Evolutionary conservation across 2,329 filamentous ascomycete genomes (phyloP).

Genomic region (Fusarium nanum): DNA sequence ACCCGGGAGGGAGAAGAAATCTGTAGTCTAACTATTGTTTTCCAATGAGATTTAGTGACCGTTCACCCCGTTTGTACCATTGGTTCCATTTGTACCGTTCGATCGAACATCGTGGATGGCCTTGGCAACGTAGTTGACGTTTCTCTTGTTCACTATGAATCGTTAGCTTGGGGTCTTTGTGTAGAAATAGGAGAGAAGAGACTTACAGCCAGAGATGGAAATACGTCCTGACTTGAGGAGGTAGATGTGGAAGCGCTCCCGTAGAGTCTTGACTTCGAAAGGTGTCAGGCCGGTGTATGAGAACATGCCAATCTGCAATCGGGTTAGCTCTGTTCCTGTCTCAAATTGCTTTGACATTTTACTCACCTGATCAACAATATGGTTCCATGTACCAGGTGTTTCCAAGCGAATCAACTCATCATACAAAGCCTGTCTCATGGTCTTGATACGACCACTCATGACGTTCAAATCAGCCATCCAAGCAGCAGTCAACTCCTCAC

Average conservation of each 20-base stretch:
- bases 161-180: conserved; percentile 58
- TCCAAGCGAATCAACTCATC: conserved; percentile 83
- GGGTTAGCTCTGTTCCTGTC: background rate
- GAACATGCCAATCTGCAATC: conserved; percentile 92
- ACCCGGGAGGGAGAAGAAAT: conserved; percentile 9
- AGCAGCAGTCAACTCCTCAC: conserved; percentile 80
- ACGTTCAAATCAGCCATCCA: conserved; percentile 92
- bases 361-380: conserved; percentile 80
- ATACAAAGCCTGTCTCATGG: conserved; percentile 84
- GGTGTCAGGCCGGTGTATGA: conserved; percentile 86
- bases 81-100: background rate
- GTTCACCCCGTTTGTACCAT: conserved; percentile 16
- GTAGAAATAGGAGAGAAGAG: conserved; percentile 58
- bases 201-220: conserved; percentile 39
- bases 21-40: background rate
- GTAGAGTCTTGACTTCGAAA: conserved; percentile 75
- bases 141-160: conserved; percentile 62
- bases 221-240: conserved; percentile 58
- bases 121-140: conserved; percentile 91
- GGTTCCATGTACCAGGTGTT: conserved; percentile 92
- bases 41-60: conserved; percentile 1
- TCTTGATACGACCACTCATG: conserved; percentile 94
- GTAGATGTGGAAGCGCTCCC: conserved; percentile 79
- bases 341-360: rapidly evolving
- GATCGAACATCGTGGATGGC: conserved; percentile 79